Percentiles rank a stretch among this genome's conserved stretches.
These are phyloP conservation scores for Hansenula lynferdii DNA, from an alignment of 1,139 yeast genomes.

Conservation along the genomic window DNA sequence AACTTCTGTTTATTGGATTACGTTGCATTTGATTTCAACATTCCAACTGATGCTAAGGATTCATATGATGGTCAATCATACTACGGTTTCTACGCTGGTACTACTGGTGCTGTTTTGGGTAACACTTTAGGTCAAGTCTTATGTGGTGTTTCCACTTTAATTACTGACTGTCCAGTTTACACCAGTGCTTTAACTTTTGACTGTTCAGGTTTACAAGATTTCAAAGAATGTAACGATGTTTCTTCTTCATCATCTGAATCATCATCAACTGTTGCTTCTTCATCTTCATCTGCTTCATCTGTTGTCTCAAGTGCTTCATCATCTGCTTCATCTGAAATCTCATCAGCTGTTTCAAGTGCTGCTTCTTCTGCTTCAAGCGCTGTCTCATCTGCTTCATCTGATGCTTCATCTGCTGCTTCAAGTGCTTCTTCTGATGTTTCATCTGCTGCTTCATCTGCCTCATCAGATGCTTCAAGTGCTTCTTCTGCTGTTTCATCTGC, in stretches of 20 bases:
- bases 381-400: background rate
- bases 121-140: background rate
- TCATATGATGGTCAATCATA: slow-evolving; percentile 1
- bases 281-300: background rate
- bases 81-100: slow-evolving; percentile 10
- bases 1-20: slow-evolving; percentile 11
- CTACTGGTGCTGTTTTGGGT: slow-evolving; percentile 2
- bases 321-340: background rate
- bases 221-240: slow-evolving; percentile 14
- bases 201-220: slow-evolving; percentile 3
- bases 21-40: slow-evolving; percentile 9
- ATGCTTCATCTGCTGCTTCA: background rate
- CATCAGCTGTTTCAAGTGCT: background rate
- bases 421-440: background rate
- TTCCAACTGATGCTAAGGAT: background rate
- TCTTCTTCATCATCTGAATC: background rate
- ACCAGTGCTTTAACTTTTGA: slow-evolving; percentile 4
- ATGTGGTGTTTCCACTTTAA: no score
- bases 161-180: slow-evolving; percentile 6
- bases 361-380: background rate
- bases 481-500: background rate
- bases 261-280: background rate
- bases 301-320: background rate
- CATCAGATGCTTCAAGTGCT: background rate
- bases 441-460: background rate